phyloP scores from a whole-genome alignment of 2,329 filamentous ascomycete species.

The Alternaria panax region DNA sequence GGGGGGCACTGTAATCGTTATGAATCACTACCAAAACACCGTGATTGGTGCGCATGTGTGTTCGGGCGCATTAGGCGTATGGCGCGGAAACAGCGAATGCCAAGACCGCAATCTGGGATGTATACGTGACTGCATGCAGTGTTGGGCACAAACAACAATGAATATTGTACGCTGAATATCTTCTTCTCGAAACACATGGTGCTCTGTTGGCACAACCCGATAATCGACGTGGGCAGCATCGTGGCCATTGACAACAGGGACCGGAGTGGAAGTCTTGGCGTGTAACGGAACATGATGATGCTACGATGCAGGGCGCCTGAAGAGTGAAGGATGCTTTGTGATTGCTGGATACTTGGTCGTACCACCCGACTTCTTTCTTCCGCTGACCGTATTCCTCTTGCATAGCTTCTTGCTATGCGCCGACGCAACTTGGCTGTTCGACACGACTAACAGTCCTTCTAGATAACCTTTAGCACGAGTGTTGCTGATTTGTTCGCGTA shows the following conservation, averaged over 20 bases:
- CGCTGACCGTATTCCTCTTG: neutral
- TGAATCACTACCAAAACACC: slow-evolving; percentile 1
- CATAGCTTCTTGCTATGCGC: neutral
- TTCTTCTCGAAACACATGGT: neutral
- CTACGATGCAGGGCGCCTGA: slow-evolving; percentile 3
- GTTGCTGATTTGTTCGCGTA: neutral
- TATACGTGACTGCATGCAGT: neutral
- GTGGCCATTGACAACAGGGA: neutral
- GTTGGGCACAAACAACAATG: neutral
- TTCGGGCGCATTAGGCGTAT: neutral
- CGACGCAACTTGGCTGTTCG: neutral
- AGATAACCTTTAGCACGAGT: neutral
- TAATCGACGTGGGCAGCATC: neutral
- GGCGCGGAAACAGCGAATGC: neutral
- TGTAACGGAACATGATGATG: neutral
- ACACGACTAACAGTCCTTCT: neutral
- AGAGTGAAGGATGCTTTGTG: neutral
- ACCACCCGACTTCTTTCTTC: neutral
- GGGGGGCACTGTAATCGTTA: slow-evolving; percentile 1
- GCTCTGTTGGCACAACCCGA: slow-evolving; percentile 5
- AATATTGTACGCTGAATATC: neutral
- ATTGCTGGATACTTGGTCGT: neutral
- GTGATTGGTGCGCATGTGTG: neutral
- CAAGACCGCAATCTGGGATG: neutral
- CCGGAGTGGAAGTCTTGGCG: neutral